These are phyloP conservation scores for Soucietia sequanensis DNA, from an alignment of 805 yeast genomes.

Conservation along the genomic window DNA sequence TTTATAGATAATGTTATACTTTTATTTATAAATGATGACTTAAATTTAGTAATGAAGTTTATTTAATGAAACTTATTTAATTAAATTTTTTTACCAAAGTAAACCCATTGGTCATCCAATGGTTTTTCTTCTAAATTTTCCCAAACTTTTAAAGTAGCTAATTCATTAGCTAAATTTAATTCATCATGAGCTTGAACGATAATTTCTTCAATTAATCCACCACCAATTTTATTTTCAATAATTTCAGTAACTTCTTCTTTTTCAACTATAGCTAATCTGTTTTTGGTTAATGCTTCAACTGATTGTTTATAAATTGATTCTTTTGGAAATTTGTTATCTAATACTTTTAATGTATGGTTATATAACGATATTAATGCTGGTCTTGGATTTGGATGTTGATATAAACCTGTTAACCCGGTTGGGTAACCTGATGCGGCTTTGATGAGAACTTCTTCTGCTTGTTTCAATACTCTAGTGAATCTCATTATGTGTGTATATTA, in stretches of 20 bases:
- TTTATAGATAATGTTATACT: too few species aligned
- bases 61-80: too few species aligned
- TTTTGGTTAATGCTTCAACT: conserved; percentile 66
- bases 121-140: conserved; percentile 80
- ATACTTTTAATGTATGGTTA: conserved; percentile 60
- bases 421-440: conserved; percentile 65
- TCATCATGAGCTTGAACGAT: conserved; percentile 83
- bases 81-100: conserved; percentile 65
- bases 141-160: conserved; percentile 74
- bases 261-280: conserved; percentile 68
- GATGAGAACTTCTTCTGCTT: conserved; percentile 53
- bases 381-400: conserved; percentile 80
- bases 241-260: conserved; percentile 56
- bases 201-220: conserved; percentile 82
- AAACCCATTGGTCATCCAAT: conserved; percentile 79
- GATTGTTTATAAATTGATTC: conserved; percentile 76
- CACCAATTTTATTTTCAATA: conserved; percentile 74
- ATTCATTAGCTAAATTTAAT: conserved; percentile 60
- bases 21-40: too few species aligned
- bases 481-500: conserved; percentile 33
- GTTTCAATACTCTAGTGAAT: conserved; percentile 40
- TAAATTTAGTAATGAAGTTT: too few species aligned
- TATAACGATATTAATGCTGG: conserved; percentile 73
- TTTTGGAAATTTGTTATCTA: conserved; percentile 63
- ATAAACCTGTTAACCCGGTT: conserved; percentile 78